Conservation (phyloP, 1,139 yeast species). For the Martiniozyma asiatica region DNA sequence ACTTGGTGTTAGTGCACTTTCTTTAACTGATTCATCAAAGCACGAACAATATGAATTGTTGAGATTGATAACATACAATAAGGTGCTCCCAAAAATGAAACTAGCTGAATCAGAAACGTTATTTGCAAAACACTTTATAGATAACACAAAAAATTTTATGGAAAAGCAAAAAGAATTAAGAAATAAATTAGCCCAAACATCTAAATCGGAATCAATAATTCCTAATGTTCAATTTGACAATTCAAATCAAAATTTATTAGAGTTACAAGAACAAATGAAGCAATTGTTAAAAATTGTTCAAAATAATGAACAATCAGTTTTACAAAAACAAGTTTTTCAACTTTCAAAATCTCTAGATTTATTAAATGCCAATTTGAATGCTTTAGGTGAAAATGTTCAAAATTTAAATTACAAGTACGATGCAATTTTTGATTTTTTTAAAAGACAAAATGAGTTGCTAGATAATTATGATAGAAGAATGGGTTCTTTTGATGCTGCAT, state of each 20-base stretch:
- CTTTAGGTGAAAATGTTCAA: constrained; percentile 10
- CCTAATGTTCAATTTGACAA: background rate
- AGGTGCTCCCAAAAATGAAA: constrained; percentile 35
- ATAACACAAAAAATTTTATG: constrained; percentile 8
- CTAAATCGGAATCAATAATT: background rate
- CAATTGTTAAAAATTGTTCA: constrained; percentile 1
- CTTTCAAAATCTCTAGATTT: constrained; percentile 13
- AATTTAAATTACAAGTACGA: constrained; percentile 12
- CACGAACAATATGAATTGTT: constrained; percentile 50
- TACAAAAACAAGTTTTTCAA: constrained; percentile 15
- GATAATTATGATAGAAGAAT: constrained; percentile 16
- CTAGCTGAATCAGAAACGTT: constrained; percentile 14
- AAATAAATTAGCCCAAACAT: constrained; percentile 2
- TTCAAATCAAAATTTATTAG: no score
- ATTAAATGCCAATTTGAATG: constrained; percentile 11
- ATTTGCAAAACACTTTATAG: constrained; percentile 15
- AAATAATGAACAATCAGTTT: constrained; percentile 4
- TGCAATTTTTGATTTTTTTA: constrained; percentile 10
- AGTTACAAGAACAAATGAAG: no score
- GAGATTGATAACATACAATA: constrained; percentile 40
- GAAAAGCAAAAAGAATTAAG: no score
- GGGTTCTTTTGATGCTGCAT: constrained; percentile 12
- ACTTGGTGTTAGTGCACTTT: constrained; percentile 42
- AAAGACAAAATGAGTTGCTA: constrained; percentile 14
- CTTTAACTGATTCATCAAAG: constrained; percentile 25